Evolutionary conservation across 1,284 basidiomycete species (phyloP), one percentile per base, ranked within the genome.

Genomic region (Abortiporus biennis): DNA sequence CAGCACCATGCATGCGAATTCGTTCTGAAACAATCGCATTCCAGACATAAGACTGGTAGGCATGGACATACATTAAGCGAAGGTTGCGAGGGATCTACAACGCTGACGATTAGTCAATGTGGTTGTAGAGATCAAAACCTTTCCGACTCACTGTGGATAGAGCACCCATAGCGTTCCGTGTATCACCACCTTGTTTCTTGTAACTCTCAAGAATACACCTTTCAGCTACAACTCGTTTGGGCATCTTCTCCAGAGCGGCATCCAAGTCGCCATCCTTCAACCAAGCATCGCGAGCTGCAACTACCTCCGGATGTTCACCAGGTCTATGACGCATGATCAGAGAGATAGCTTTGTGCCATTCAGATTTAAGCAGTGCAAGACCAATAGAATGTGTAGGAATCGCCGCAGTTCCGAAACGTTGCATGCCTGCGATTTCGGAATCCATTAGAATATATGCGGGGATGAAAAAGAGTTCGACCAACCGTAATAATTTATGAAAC

Each of bases 401-500:
- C 9, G 91, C 82, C 5, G 95, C 92, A 1, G 95, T 99, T 23
- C 96, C 96, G 63, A 99, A 99, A 13, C 96, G 84, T 61, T 99
- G 96, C 95, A 99, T 97, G 30, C 93, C 89, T 92, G 16, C 27
- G 27, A n/a, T 8, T n/a, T 9, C 27, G 9, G n/a, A 29, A 9
- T 34, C 12, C 25, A n/a, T n/a, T 34, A 38, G 35, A 40, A 33
- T 38, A 20, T 36, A 24, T 35, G 15, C 22, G 15, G 35, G 22
- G n/a, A n/a, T n/a, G n/a, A n/a, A n/a, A n/a, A n/a, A n/a, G n/a
- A n/a, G n/a, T n/a, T n/a, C 44, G 23, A n/a, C 17, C 34, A 65
- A 87, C 92, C 95, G 59, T 96, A 99, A 59, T 97, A 99, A 62
- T 99, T 99, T 62, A 99, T 89, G 63, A 98, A 98, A 0, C 96